phyloP scores from a whole-genome alignment of 257 asterid species.

The Paulownia fortunei region DNA sequence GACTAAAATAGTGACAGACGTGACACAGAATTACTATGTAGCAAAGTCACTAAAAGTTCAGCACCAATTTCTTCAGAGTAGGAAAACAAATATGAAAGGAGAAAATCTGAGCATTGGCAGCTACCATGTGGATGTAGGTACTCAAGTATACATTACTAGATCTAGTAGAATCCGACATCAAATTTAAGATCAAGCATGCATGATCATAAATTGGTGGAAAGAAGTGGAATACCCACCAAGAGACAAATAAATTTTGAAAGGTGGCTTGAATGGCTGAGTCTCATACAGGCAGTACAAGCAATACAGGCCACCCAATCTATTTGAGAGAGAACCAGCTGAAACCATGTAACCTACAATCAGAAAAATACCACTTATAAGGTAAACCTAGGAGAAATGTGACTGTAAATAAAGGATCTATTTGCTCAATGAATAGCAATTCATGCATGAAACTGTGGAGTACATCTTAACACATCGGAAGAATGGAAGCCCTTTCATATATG shows the following conservation, averaged over 20 bases:
- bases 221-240: constrained; percentile 48
- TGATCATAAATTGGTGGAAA: not conserved
- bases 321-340: constrained; percentile 55
- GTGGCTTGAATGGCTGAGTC: constrained; percentile 85
- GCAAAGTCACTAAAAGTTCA: constrained; percentile 14
- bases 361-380: not conserved
- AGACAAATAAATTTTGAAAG: constrained; percentile 75
- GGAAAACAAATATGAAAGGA: not conserved
- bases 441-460: constrained; percentile 14
- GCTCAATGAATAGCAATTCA: constrained; percentile 2
- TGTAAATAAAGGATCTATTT: not conserved
- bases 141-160: not conserved
- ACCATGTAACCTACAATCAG: constrained; percentile 63
- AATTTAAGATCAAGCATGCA: constrained; percentile 18
- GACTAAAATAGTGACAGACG: not conserved
- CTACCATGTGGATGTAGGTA: not conserved
- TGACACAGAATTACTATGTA: not conserved
- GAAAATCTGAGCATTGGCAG: constrained; percentile 13
- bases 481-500: not conserved
- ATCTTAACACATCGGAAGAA: not conserved
- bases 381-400: constrained; percentile 7
- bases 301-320: constrained; percentile 81
- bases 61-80: not conserved
- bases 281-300: constrained; percentile 78
- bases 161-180: constrained; percentile 18